A percentile compares a stretch with the other conserved stretches of the same genome.
Evolutionary conservation across 768 basidiomycete genomes (phyloP).

Genomic region (Naganishia antarctica): DNA sequence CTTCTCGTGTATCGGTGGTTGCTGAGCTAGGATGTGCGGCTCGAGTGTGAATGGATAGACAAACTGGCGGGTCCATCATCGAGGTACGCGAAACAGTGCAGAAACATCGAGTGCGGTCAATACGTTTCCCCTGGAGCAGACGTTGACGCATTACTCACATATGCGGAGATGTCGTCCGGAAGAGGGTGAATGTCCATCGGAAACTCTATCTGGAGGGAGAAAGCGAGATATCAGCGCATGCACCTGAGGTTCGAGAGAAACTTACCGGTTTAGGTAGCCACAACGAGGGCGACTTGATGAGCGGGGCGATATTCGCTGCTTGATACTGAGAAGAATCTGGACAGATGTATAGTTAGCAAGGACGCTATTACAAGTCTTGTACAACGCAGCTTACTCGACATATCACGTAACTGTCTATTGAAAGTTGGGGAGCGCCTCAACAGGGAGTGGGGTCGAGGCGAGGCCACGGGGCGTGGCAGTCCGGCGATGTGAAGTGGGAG

Average conservation of each 20-base stretch:
- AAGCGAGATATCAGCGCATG: not conserved
- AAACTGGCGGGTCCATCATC: constrained; percentile 59
- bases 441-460: too few relatives aligned
- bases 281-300: constrained; percentile 88
- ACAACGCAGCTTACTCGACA: not conserved
- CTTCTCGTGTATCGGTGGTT: constrained; percentile 62
- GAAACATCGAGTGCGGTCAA: too few relatives aligned
- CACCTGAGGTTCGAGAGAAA: not conserved
- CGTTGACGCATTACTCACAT: constrained; percentile 59
- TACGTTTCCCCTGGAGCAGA: too few relatives aligned
- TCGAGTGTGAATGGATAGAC: constrained; percentile 95
- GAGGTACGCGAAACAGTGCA: too few relatives aligned
- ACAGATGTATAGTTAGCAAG: not conserved
- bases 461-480: too few relatives aligned
- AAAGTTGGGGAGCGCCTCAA: too few relatives aligned
- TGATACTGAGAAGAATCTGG: constrained; percentile 62
- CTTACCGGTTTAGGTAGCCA: constrained; percentile 74
- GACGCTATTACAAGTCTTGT: not conserved
- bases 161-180: constrained; percentile 80
- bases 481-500: too few relatives aligned
- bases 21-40: constrained; percentile 72
- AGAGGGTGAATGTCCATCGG: constrained; percentile 91
- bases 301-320: constrained; percentile 66
- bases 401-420: too few relatives aligned
- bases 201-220: constrained; percentile 63